These are phyloP conservation scores for Fraxinus quadrangulata DNA, from an alignment of 257 asterid species.

Conservation along the genomic window DNA sequence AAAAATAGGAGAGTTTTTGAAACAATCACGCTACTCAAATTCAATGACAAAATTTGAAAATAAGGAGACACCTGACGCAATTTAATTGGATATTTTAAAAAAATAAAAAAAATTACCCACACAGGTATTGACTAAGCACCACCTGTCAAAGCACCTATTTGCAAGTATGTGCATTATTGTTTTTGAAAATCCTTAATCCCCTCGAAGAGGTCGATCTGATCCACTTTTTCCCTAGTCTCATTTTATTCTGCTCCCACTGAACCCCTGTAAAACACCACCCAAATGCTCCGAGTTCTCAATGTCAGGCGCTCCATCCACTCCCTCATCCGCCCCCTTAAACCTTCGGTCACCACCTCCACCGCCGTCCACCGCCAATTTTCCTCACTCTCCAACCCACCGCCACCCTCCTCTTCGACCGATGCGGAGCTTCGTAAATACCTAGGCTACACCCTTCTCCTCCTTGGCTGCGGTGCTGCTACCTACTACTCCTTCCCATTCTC, in stretches of 20 bases:
- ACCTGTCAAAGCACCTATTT: no score
- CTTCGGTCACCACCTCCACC: slow-evolving; percentile 24
- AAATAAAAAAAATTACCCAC: no score
- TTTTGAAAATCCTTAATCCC: not conserved
- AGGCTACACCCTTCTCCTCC: slow-evolving; percentile 76
- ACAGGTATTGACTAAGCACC: no score
- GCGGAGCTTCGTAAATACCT: slow-evolving; percentile 81
- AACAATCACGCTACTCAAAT: no score
- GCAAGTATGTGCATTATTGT: no score
- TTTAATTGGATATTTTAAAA: no score
- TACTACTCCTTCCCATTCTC: slow-evolving; percentile 90
- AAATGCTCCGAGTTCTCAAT: slow-evolving; percentile 55
- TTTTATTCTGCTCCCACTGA: not conserved
- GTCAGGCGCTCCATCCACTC: slow-evolving; percentile 59
- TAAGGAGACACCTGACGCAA: no score
- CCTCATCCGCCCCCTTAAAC: slow-evolving; percentile 23
- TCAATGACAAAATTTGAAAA: no score
- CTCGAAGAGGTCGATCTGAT: not conserved
- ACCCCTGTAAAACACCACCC: slow-evolving; percentile 34
- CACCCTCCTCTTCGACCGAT: slow-evolving; percentile 57
- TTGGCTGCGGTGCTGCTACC: slow-evolving; percentile 83
- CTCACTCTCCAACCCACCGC: slow-evolving; percentile 39
- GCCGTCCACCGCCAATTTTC: slow-evolving; percentile 38
- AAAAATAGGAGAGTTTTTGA: no score
- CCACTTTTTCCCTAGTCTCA: not conserved